Evolutionary conservation across 306 rosid species (phyloP).

Genomic region (Prunus persica): DNA sequence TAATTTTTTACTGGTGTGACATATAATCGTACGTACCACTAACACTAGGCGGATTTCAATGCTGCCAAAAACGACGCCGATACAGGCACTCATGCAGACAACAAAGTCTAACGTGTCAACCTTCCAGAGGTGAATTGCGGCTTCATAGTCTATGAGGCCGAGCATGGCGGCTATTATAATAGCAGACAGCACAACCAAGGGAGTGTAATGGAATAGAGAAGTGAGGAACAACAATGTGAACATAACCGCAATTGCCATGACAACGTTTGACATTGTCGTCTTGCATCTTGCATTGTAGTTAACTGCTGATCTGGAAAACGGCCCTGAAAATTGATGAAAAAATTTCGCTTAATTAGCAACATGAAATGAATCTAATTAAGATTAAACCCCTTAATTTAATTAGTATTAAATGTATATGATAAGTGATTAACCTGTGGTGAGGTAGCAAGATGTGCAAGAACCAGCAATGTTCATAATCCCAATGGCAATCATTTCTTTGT

Average conservation of each 20-base stretch:
- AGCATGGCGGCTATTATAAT: constrained; percentile 92
- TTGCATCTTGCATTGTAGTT: constrained; percentile 96
- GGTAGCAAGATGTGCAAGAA: constrained; percentile 58
- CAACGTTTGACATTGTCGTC: constrained; percentile 85
- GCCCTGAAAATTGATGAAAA: constrained; percentile 52
- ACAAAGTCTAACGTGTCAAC: constrained; percentile 84
- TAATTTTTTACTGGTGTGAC: too few species aligned
- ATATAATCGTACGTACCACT: constrained; percentile 46
- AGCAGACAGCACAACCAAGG: constrained; percentile 79
- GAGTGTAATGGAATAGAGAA: constrained; percentile 95
- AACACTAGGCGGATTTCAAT: constrained; percentile 74
- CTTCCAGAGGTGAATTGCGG: constrained; percentile 83
- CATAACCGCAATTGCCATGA: constrained; percentile 92
- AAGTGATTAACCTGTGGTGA: constrained; percentile 66
- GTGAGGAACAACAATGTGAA: constrained; percentile 73
- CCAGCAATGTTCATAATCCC: constrained; percentile 92
- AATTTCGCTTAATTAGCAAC: too few species aligned
- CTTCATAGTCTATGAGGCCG: constrained; percentile 85
- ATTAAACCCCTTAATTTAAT: neutral
- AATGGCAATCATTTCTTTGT: constrained; percentile 95
- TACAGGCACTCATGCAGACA: constrained; percentile 71
- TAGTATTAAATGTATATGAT: too few species aligned
- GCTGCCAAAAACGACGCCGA: constrained; percentile 81
- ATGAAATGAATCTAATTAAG: too few species aligned
- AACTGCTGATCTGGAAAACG: constrained; percentile 95